Evolutionary conservation across 345 rosid species (phyloP).

Genomic region (Rubroshorea leprosula): DNA sequence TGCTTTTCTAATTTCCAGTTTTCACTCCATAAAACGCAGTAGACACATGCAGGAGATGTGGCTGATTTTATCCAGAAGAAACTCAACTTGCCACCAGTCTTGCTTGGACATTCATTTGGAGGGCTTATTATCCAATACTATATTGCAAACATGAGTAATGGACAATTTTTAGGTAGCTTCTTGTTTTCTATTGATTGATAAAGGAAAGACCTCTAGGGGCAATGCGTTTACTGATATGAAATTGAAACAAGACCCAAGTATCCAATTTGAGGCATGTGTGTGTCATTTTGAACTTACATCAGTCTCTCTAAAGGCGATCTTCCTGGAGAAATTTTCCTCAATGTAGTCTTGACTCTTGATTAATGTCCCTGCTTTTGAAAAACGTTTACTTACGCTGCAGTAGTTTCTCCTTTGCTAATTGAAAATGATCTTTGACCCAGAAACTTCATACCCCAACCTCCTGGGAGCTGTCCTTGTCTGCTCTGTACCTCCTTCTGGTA

Average conservation of each 20-base stretch:
- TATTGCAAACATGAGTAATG: constrained; percentile 48
- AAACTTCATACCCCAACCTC: constrained; percentile 48
- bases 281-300: too few relatives aligned
- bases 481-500: constrained; percentile 94
- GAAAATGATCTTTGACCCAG: constrained; percentile 26
- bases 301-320: too few relatives aligned
- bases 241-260: background rate
- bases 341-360: too few relatives aligned
- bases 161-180: constrained; percentile 31
- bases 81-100: constrained; percentile 51
- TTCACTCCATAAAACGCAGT: constrained; percentile 37
- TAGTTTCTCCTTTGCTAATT: constrained; percentile 13
- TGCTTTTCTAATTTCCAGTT: constrained; percentile 13
- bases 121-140: constrained; percentile 79
- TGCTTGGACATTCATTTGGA: constrained; percentile 90
- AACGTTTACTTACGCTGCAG: constrained; percentile 3
- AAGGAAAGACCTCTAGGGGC: background rate
- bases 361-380: too few relatives aligned
- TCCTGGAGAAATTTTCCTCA: too few relatives aligned
- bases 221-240: background rate
- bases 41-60: constrained; percentile 87
- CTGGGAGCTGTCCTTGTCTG: constrained; percentile 66
- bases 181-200: background rate
- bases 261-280: background rate
- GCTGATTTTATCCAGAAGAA: constrained; percentile 61